Percentiles rank a stretch among this genome's conserved stretches.
Evolutionary conservation across 1,284 basidiomycete genomes (phyloP).

Genomic region (Vanrija sp.): DNA sequence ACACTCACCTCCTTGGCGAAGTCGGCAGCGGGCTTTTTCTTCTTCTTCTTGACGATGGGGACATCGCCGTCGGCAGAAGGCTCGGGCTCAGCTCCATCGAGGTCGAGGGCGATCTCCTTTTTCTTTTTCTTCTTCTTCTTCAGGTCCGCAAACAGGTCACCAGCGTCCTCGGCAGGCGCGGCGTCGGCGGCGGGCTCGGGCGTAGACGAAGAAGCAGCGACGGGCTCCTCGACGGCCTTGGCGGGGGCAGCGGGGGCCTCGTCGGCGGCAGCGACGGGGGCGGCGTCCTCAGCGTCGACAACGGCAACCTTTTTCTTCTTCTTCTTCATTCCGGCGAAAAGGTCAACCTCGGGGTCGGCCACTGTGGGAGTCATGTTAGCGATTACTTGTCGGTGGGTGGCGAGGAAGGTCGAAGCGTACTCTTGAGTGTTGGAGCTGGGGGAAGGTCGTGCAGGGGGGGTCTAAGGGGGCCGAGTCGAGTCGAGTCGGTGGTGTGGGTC

Average conservation of each 20-base stretch:
- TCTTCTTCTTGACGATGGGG: conserved; percentile 55
- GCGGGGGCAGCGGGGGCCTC: conserved; percentile 33
- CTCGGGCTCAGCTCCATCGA: conserved; percentile 27
- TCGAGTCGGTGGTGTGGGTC: background rate
- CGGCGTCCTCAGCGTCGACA: conserved; percentile 45
- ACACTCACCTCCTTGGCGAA: conserved; percentile 70
- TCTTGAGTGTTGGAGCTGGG: background rate
- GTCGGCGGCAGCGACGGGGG: conserved; percentile 28
- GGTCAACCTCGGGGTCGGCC: conserved; percentile 49
- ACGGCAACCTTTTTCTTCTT: conserved; percentile 53
- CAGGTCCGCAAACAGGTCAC: conserved; percentile 52
- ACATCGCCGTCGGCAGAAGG: conserved; percentile 44
- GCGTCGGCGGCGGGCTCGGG: conserved; percentile 26
- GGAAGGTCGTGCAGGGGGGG: background rate
- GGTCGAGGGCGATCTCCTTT: conserved; percentile 48
- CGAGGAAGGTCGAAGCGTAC: background rate
- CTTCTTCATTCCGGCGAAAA: conserved; percentile 55
- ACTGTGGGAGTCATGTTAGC: conserved; percentile 24
- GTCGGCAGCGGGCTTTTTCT: conserved; percentile 52
- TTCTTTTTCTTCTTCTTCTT: conserved; percentile 56
- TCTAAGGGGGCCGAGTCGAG: background rate
- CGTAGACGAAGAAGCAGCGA: conserved; percentile 33
- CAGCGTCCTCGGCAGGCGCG: conserved; percentile 30
- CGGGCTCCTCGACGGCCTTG: conserved; percentile 22
- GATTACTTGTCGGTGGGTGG: background rate